These are phyloP conservation scores for Aaosphaeria arxii DNA, from an alignment of 2,329 filamentous ascomycete species.

Conservation along the genomic window DNA sequence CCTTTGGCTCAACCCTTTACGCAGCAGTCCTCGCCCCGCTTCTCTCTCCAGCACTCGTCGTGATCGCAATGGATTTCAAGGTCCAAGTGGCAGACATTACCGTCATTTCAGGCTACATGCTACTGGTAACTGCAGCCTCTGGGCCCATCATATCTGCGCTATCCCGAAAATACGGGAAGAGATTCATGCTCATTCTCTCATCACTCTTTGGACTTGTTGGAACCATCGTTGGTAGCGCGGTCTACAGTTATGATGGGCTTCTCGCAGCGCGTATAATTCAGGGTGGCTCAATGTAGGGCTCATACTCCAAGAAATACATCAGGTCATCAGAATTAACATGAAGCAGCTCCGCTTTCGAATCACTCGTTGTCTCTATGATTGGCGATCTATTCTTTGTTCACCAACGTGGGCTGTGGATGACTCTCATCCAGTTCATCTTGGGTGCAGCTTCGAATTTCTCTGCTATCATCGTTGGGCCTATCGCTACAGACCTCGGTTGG, in stretches of 20 bases:
- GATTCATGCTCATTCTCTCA: slow-evolving; percentile 28
- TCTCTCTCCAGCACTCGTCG: slow-evolving; percentile 33
- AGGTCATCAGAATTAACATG: not conserved
- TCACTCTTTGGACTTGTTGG: slow-evolving; percentile 27
- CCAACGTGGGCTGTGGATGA: slow-evolving; percentile 32
- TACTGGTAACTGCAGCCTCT: slow-evolving; percentile 31
- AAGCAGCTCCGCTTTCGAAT: slow-evolving; percentile 30
- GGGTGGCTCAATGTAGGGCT: slow-evolving; percentile 21
- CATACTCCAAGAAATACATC: not conserved
- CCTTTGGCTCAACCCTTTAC: slow-evolving; percentile 31
- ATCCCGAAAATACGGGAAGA: slow-evolving; percentile 32
- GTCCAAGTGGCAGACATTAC: slow-evolving; percentile 29
- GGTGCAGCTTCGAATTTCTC: slow-evolving; percentile 35
- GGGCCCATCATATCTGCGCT: slow-evolving; percentile 31
- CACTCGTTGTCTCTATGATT: slow-evolving; percentile 32
- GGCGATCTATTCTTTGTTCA: slow-evolving; percentile 38
- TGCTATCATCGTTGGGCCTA: slow-evolving; percentile 35
- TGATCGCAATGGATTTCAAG: slow-evolving; percentile 28
- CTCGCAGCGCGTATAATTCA: slow-evolving; percentile 33
- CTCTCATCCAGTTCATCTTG: slow-evolving; percentile 35
- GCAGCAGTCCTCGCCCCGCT: slow-evolving; percentile 31
- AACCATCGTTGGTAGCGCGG: slow-evolving; percentile 24
- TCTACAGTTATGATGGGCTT: slow-evolving; percentile 25
- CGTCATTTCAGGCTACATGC: slow-evolving; percentile 37
- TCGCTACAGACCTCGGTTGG: slow-evolving; percentile 34